Evolutionary conservation across 371 early-diverging fungal species (phyloP).

Genomic region (Mortierella polycephala): DNA sequence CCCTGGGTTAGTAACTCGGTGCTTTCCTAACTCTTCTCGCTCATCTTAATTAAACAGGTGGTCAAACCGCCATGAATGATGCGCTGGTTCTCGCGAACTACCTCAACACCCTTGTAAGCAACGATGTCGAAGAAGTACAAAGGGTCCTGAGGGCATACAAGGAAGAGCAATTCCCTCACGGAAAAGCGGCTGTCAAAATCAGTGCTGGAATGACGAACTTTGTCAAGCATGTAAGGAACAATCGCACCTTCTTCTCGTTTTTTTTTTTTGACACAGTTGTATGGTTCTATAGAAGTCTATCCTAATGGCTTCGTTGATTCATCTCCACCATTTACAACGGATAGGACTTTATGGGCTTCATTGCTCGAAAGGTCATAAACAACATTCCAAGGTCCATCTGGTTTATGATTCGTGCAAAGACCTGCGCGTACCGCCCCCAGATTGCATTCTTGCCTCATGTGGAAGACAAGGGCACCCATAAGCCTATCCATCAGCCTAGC

Average conservation of each 20-base stretch:
- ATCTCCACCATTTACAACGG: too few species aligned
- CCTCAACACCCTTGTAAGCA: neutral
- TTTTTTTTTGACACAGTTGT: too few species aligned
- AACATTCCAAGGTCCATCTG: slow-evolving; percentile 3
- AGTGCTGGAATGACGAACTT: neutral
- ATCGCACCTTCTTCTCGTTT: too few species aligned
- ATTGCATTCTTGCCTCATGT: slow-evolving; percentile 14
- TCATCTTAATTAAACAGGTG: neutral
- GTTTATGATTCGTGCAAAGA: neutral
- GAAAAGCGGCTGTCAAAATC: neutral
- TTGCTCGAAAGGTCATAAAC: too few species aligned
- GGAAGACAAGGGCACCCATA: neutral
- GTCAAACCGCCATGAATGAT: slow-evolving; percentile 14
- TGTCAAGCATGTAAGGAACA: neutral
- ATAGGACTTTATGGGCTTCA: too few species aligned
- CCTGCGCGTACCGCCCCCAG: slow-evolving; percentile 3
- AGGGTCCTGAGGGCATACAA: neutral
- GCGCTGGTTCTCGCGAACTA: slow-evolving; percentile 15
- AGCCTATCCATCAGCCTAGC: slow-evolving; percentile 4
- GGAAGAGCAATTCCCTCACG: neutral
- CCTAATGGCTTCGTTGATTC: too few species aligned
- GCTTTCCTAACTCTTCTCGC: too few species aligned
- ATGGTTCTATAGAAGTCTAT: neutral
- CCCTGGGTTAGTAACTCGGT: too few species aligned
- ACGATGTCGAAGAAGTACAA: neutral